Percentiles rank a stretch among this genome's conserved stretches.
These are phyloP conservation scores for Trichoderma sp. DNA, from an alignment of 2,329 filamentous ascomycete genomes.

Conservation along the genomic window DNA sequence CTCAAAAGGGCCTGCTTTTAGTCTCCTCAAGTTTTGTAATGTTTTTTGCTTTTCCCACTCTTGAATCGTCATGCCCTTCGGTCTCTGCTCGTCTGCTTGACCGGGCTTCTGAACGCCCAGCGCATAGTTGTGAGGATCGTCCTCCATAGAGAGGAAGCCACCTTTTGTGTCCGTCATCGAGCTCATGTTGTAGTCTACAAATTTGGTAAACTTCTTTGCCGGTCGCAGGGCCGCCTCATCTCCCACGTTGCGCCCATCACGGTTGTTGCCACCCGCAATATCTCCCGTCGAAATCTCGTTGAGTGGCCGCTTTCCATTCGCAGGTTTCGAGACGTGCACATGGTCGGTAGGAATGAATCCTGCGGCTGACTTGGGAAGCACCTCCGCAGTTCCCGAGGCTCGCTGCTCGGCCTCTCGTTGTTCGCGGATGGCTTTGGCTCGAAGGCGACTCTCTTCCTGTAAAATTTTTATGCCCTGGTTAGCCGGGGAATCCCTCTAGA, in stretches of 20 bases:
- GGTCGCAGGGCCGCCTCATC: slow-evolving; percentile 62
- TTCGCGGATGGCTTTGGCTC: slow-evolving; percentile 81
- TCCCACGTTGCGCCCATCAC: slow-evolving; percentile 61
- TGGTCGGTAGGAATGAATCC: slow-evolving; percentile 70
- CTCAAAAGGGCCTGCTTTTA: slow-evolving; percentile 81
- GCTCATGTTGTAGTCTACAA: slow-evolving; percentile 96
- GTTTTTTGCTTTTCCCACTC: slow-evolving; percentile 89
- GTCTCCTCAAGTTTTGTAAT: slow-evolving; percentile 66
- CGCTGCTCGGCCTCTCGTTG: slow-evolving; percentile 64
- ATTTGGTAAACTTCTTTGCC: slow-evolving; percentile 86
- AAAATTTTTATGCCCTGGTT: not conserved
- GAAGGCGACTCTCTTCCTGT: slow-evolving; percentile 82
- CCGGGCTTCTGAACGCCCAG: slow-evolving; percentile 48
- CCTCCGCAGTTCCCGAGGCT: slow-evolving; percentile 41
- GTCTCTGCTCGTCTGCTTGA: slow-evolving; percentile 55
- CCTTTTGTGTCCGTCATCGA: slow-evolving; percentile 98
- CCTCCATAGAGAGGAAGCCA: slow-evolving; percentile 85
- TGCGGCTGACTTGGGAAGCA: slow-evolving; percentile 53
- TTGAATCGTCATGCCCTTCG: slow-evolving; percentile 80
- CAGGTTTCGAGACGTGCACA: slow-evolving; percentile 51
- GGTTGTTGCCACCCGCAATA: slow-evolving; percentile 55
- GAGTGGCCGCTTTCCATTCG: slow-evolving; percentile 65
- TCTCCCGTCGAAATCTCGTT: slow-evolving; percentile 55
- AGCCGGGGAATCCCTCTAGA: not conserved
- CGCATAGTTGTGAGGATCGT: slow-evolving; percentile 86